These are phyloP conservation scores for Desmodesmus armatus DNA, from an alignment of 139 green algal genomes.

Conservation along the genomic window DNA sequence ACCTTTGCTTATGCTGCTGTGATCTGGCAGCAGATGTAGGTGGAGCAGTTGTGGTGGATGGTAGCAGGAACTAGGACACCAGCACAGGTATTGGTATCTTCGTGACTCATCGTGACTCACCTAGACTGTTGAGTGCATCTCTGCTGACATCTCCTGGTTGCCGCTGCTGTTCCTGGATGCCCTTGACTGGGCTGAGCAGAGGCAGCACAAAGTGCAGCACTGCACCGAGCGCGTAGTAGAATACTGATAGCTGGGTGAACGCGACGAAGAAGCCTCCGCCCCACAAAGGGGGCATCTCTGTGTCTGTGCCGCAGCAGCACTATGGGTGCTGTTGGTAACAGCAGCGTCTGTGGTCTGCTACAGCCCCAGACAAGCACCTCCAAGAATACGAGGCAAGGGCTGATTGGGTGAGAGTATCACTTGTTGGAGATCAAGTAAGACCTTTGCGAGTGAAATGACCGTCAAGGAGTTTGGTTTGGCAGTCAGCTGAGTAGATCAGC, in stretches of 20 bases:
- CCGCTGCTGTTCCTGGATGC: constrained; percentile 64
- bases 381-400: too few relatives aligned
- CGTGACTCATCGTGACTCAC: constrained; percentile 47
- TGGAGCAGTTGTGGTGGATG: too few relatives aligned
- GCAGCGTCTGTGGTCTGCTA: not conserved
- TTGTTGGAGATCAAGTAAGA: too few relatives aligned
- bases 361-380: too few relatives aligned
- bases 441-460: too few relatives aligned
- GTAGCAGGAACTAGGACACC: too few relatives aligned
- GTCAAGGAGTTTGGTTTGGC: too few relatives aligned
- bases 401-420: too few relatives aligned
- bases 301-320: not conserved
- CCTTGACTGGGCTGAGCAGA: constrained; percentile 55
- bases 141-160: constrained; percentile 60
- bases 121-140: constrained; percentile 74
- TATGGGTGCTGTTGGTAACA: not conserved
- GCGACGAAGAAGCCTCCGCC: constrained; percentile 73
- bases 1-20: too few relatives aligned
- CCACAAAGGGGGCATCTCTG: constrained; percentile 52
- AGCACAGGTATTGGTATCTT: too few relatives aligned
- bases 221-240: constrained; percentile 76
- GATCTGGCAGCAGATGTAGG: too few relatives aligned
- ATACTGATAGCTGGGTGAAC: constrained; percentile 58
- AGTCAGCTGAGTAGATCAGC: too few relatives aligned
- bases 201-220: constrained; percentile 82